Conservation (phyloP, 2,329 filamentous ascomycete species). For the Pochonia chlamydosporia region DNA sequence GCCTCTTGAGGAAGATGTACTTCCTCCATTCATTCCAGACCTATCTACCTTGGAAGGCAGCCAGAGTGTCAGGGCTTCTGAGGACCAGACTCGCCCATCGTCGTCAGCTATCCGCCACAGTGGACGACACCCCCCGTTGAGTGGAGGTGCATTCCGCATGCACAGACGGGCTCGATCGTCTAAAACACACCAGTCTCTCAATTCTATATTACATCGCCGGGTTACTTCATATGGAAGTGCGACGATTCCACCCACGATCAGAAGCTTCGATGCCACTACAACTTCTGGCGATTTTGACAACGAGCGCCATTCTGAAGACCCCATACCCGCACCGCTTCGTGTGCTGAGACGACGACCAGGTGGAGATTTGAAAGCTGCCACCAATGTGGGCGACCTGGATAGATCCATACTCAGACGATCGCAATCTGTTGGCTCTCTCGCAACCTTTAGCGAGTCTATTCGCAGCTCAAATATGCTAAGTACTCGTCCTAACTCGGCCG, state of each 20-base stretch:
- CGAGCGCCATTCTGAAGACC: slow-evolving; percentile 30
- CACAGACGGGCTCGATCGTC: slow-evolving; percentile 43
- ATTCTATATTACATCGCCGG: slow-evolving; percentile 47
- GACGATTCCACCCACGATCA: slow-evolving; percentile 42
- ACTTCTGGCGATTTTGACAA: slow-evolving; percentile 46
- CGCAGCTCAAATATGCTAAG: slow-evolving; percentile 50
- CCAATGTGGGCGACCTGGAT: slow-evolving; percentile 58
- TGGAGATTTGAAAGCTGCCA: slow-evolving; percentile 65
- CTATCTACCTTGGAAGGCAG: slow-evolving; percentile 31
- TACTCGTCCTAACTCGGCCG: slow-evolving; percentile 24
- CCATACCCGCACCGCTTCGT: slow-evolving; percentile 49
- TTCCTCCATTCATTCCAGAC: slow-evolving; percentile 45
- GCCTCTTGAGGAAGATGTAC: slow-evolving; percentile 26
- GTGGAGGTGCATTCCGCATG: slow-evolving; percentile 22
- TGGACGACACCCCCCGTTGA: slow-evolving; percentile 21
- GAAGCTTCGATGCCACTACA: slow-evolving; percentile 57
- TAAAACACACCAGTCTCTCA: slow-evolving; percentile 42
- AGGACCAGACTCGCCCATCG: slow-evolving; percentile 28
- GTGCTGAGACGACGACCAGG: slow-evolving; percentile 68
- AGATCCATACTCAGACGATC: slow-evolving; percentile 42
- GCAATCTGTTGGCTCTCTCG: slow-evolving; percentile 53
- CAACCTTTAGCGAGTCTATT: slow-evolving; percentile 55
- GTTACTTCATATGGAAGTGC: slow-evolving; percentile 57
- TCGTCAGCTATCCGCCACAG: slow-evolving; percentile 19
- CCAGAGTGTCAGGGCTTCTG: slow-evolving; percentile 20